Percentiles rank a stretch among this genome's conserved stretches.
Conservation (phyloP, 129 eudicot species). For the Lactuca sativa region DNA sequence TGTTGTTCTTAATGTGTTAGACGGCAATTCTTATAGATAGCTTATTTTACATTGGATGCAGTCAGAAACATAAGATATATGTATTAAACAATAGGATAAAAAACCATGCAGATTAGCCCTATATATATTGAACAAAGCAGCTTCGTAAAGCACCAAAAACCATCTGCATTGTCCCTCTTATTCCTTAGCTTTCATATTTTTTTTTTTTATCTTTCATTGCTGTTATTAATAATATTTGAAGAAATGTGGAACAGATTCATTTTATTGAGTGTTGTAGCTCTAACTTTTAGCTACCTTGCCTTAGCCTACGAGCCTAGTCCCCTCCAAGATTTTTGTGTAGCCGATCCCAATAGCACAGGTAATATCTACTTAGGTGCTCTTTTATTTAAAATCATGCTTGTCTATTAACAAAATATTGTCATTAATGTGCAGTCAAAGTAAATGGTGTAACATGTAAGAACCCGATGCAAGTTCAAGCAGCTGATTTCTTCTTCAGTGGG, state of each 20-base stretch:
- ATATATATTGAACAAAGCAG: neutral
- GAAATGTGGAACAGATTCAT: conserved; percentile 13
- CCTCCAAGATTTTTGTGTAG: neutral
- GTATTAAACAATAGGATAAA: too few species aligned
- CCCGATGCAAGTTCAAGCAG: neutral
- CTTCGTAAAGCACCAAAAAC: neutral
- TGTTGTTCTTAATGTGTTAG: neutral
- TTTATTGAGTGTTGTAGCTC: neutral
- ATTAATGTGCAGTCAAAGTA: neutral
- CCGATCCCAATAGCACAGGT: conserved; percentile 27
- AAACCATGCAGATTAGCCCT: neutral
- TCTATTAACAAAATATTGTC: neutral
- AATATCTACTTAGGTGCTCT: neutral
- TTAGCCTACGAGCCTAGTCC: neutral
- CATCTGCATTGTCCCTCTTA: neutral
- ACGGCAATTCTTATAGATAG: neutral
- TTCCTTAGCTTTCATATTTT: neutral
- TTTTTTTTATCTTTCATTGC: too few species aligned
- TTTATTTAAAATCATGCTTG: neutral
- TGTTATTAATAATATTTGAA: neutral
- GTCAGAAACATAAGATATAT: too few species aligned
- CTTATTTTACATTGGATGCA: neutral
- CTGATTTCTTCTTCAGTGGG: neutral
- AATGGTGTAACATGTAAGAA: neutral
- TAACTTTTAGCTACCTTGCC: neutral